Base-by-base conservation (phyloP, 768 basidiomycete species). In the Coprinopsis strossmayeri region DNA sequence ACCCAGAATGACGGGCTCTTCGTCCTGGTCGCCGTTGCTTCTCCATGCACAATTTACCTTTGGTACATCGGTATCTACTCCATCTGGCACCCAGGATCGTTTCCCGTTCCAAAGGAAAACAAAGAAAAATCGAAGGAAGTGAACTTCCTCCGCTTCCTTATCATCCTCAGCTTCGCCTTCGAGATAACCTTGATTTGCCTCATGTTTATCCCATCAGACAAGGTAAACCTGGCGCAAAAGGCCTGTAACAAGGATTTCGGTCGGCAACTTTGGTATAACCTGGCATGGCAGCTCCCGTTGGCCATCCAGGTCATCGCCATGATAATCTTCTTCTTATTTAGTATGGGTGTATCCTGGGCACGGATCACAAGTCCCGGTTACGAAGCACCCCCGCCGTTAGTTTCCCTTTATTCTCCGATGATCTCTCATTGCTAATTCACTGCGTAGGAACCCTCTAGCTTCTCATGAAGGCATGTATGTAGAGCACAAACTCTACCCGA, bases 1-100 rank as follows among this genome's bases (percentile, higher is more conserved):
- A 57, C 54, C 1, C 45, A 54, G 17, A 55, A 47, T 30, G 58
- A 59, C 40, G 56, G 32, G 1, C 30, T 57, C 4, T 59, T 57
- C 45, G 54, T 57, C 5, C 46, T 59, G 30, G 30, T 55, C 20
- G 28, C 45, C 3, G 48, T 51, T 27, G 54, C 51, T 2, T 59
- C 58, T 0, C 58, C 58, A 3, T 51, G 42, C 1, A 57, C 50
- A 17, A 25, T 59, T 12, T 46, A 50, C 26, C 25, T 59, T 3
- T 59, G 58, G 58, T 34, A 48, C 25, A 21, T 27, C 25, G 21
- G 42, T 24, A 25, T 47, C 52, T 4, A 23, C n/a, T 53, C 52
- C 24, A 34, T 41, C 42, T 43, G 47, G 40, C 43, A 48, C 26
- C 15, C 42, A 18, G 17, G 27, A 9, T 9, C 17, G 18, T 49